These are phyloP conservation scores for Suhomyces canberraensis DNA, from an alignment of 805 yeast species.

Conservation along the genomic window DNA sequence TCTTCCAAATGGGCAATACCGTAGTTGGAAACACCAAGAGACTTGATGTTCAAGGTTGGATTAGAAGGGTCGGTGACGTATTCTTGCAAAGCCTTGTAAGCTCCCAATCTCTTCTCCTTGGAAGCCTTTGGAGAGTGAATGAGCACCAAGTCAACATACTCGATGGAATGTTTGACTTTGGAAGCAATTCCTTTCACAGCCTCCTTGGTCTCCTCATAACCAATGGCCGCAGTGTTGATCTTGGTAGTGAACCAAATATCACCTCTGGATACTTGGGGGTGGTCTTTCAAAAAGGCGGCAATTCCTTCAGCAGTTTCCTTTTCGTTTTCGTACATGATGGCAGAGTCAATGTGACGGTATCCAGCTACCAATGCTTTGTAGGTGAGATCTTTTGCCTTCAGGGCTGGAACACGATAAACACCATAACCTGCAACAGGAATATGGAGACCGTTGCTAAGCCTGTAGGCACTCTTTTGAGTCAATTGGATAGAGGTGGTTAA, in stretches of 20 bases:
- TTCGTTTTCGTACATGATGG: constrained; percentile 66
- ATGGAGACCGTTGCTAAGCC: constrained; percentile 50
- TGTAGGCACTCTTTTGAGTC: constrained; percentile 34
- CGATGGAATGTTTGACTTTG: constrained; percentile 30
- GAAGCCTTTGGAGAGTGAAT: constrained; percentile 51
- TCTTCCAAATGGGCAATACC: constrained; percentile 60
- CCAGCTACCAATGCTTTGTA: constrained; percentile 60
- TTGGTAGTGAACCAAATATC: constrained; percentile 39
- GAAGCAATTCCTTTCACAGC: constrained; percentile 29
- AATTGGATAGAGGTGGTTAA: constrained; percentile 33
- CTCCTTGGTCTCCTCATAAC: constrained; percentile 32
- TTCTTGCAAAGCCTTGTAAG: constrained; percentile 76
- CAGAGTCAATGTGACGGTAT: constrained; percentile 74
- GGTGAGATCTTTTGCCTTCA: constrained; percentile 42
- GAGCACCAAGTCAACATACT: constrained; percentile 39
- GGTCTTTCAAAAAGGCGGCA: constrained; percentile 46
- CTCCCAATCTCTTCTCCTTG: constrained; percentile 48
- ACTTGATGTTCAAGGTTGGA: constrained; percentile 45
- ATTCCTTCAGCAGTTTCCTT: constrained; percentile 59
- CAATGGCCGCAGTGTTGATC: constrained; percentile 28
- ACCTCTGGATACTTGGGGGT: constrained; percentile 29
- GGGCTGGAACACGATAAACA: constrained; percentile 42
- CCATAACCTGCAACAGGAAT: constrained; percentile 62
- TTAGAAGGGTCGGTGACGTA: constrained; percentile 41
- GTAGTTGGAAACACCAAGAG: constrained; percentile 79